Percentiles rank a stretch among this genome's conserved stretches.
Evolutionary conservation across 768 basidiomycete species (phyloP).

Genomic region (Clavaria fumosa): DNA sequence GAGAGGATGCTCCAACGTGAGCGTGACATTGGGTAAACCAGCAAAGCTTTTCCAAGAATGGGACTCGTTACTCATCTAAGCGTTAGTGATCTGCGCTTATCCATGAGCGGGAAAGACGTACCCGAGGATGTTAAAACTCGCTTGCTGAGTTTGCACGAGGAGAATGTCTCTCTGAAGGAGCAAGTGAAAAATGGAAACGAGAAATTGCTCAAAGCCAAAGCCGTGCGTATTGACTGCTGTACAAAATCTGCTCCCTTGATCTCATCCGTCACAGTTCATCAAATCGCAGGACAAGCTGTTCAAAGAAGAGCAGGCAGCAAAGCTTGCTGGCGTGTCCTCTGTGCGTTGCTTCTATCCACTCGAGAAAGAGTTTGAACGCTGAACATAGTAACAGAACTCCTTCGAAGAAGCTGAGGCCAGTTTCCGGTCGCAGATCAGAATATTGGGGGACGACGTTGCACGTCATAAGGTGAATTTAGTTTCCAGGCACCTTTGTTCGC

Average conservation of each 20-base stretch:
- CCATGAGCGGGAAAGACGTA: slow-evolving; percentile 65
- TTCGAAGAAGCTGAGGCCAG: slow-evolving; percentile 63
- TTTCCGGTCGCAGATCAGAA: slow-evolving; percentile 48
- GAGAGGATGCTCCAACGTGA: slow-evolving; percentile 80
- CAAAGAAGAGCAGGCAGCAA: slow-evolving; percentile 61
- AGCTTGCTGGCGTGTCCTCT: slow-evolving; percentile 24
- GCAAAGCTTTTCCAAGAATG: slow-evolving; percentile 2
- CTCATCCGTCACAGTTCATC: slow-evolving; percentile 42
- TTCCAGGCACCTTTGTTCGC: no score
- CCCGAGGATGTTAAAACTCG: slow-evolving; percentile 72
- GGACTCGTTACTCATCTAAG: neutral
- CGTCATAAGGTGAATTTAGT: slow-evolving; percentile 34
- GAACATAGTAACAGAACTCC: slow-evolving; percentile 22
- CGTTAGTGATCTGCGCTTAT: slow-evolving; percentile 18
- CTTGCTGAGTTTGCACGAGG: slow-evolving; percentile 62
- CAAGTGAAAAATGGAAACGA: slow-evolving; percentile 55
- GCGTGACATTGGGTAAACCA: slow-evolving; percentile 58
- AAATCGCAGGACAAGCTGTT: slow-evolving; percentile 83
- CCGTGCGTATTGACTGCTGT: slow-evolving; percentile 26
- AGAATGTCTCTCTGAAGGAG: slow-evolving; percentile 56
- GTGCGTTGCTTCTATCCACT: slow-evolving; percentile 21
- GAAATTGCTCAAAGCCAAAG: slow-evolving; percentile 67
- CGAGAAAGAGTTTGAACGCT: neutral
- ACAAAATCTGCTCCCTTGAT: neutral
- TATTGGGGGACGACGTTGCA: slow-evolving; percentile 47